Evolutionary conservation across 2,329 filamentous ascomycete genomes (phyloP).

Genomic region (Neonectria faginata): DNA sequence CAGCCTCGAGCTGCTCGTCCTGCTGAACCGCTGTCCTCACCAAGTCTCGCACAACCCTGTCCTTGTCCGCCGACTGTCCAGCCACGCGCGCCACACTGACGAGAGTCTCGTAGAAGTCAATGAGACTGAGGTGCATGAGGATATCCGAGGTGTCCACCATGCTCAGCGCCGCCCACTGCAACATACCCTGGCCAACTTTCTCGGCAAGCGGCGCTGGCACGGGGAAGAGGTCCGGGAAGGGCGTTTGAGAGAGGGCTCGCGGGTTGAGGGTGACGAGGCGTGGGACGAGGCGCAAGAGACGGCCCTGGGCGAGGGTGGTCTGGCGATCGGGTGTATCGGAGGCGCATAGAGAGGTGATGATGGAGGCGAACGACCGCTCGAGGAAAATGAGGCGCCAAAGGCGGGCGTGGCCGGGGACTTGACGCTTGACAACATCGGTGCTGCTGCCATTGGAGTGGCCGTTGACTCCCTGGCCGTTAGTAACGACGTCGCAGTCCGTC

Average conservation of each 20-base stretch:
- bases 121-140: conserved; percentile 62
- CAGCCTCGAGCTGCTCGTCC: conserved; percentile 54
- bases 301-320: conserved; percentile 63
- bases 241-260: conserved; percentile 51
- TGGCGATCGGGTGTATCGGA: conserved; percentile 52
- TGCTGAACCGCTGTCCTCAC: conserved; percentile 55
- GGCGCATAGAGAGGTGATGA: conserved; percentile 56
- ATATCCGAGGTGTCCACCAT: conserved; percentile 64
- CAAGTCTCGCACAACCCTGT: conserved; percentile 53
- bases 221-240: conserved; percentile 52
- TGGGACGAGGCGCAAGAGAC: conserved; percentile 64
- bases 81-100: conserved; percentile 61
- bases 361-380: conserved; percentile 56
- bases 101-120: conserved; percentile 66
- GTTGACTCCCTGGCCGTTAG: conserved; percentile 44
- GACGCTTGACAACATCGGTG: conserved; percentile 53
- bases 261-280: conserved; percentile 63
- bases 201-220: conserved; percentile 36
- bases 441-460: conserved; percentile 40
- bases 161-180: conserved; percentile 63
- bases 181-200: conserved; percentile 53
- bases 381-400: conserved; percentile 67
- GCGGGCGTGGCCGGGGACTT: conserved; percentile 60
- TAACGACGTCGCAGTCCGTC: conserved; percentile 61
- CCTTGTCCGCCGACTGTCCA: conserved; percentile 50